Evolutionary conservation across 768 basidiomycete genomes (phyloP).

Genomic region (Leccinum barrowsii): DNA sequence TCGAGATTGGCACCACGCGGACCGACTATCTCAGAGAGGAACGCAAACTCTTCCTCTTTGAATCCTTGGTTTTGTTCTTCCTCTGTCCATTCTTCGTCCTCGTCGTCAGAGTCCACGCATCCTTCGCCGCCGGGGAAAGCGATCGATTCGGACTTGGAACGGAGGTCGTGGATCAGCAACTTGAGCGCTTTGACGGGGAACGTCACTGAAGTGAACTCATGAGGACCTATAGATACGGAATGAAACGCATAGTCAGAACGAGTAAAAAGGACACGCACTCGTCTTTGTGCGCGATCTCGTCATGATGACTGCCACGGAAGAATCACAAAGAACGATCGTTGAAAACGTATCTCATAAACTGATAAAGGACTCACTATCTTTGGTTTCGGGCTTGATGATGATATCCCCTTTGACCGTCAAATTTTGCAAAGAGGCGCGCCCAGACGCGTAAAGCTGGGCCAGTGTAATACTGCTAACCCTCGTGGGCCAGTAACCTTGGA

Average conservation of each 20-base stretch:
- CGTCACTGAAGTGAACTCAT: conserved; percentile 77
- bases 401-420: conserved; percentile 89
- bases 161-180: conserved; percentile 79
- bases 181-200: conserved; percentile 95
- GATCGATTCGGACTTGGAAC: conserved; percentile 72
- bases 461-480: conserved; percentile 84
- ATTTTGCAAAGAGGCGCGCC: conserved; percentile 61
- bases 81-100: conserved; percentile 93
- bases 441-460: conserved; percentile 64
- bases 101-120: conserved; percentile 75
- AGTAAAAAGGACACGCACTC: conserved; percentile 49
- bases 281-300: conserved; percentile 87
- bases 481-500: conserved; percentile 93
- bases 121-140: conserved; percentile 56
- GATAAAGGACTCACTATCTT: conserved; percentile 60
- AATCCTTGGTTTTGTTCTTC: conserved; percentile 64
- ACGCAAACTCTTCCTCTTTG: conserved; percentile 76
- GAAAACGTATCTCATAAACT: conserved; percentile 10
- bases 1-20: conserved; percentile 70
- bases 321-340: conserved; percentile 18
- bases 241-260: conserved; percentile 14
- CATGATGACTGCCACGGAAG: conserved; percentile 75
- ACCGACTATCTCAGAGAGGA: conserved; percentile 80
- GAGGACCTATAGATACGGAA: conserved; percentile 56
- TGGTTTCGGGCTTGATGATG: conserved; percentile 75